Conservation (phyloP, 305 asterid genomes). For the Rubia tinctorum region DNA sequence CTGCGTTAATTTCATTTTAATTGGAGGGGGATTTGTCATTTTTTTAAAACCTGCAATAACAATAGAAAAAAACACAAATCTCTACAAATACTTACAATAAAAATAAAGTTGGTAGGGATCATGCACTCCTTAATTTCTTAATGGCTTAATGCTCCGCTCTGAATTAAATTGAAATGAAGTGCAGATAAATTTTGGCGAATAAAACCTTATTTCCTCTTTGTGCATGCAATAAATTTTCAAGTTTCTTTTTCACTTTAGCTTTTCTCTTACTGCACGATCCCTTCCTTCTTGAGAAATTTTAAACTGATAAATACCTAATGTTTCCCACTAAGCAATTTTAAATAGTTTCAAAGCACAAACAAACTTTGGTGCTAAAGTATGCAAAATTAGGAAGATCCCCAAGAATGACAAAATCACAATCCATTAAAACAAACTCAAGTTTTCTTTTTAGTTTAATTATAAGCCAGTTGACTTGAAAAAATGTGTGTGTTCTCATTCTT, state of each 20-base stretch:
- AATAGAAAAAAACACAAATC: too few relatives aligned
- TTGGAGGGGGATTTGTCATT: too few relatives aligned
- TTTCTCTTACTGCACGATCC: not conserved
- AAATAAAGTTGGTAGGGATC: too few relatives aligned
- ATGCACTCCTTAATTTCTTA: too few relatives aligned
- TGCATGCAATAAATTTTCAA: not conserved
- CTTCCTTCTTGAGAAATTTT: slow-evolving; percentile 14
- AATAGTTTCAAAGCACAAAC: not conserved
- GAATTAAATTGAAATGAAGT: too few relatives aligned
- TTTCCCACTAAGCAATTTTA: slow-evolving; percentile 6
- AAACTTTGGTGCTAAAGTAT: slow-evolving; percentile 5
- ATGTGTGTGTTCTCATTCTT: slow-evolving; percentile 24
- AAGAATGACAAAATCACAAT: slow-evolving; percentile 13
- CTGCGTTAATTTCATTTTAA: too few relatives aligned
- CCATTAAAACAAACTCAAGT: slow-evolving; percentile 7
- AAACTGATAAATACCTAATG: not conserved
- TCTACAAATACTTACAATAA: too few relatives aligned
- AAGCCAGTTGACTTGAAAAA: slow-evolving; percentile 16
- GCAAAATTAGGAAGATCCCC: not conserved
- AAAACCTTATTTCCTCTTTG: not conserved
- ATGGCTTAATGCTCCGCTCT: too few relatives aligned
- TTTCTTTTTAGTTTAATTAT: slow-evolving; percentile 16
- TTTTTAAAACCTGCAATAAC: too few relatives aligned
- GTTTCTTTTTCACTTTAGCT: not conserved
- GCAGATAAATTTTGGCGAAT: too few relatives aligned